Base-by-base conservation (phyloP, 2,329 filamentous ascomycete species). In the Ophiosphaerella herpotricha region DNA sequence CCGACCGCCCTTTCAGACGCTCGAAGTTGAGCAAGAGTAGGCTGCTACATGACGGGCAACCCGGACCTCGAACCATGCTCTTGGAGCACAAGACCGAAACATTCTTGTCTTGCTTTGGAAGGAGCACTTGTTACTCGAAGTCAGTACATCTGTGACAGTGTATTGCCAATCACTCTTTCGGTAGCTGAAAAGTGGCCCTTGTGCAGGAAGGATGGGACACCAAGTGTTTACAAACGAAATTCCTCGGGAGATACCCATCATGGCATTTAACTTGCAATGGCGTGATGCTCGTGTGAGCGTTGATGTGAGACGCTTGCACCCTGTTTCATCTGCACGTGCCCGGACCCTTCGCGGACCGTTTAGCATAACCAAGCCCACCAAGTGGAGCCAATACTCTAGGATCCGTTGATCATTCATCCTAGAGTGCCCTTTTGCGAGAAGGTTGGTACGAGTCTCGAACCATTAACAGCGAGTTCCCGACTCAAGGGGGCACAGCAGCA, bases 391-490 rank as follows among this genome's bases (percentile, higher is more conserved):
- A 12, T 13, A 34, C 9, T 16, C 36, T 12, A 24, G 24, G 37
- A 34, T 24, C 24, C 14, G 36, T 24, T 14, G 18, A 50, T 48
- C 14, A 35, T 50, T 46, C 48, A 35, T 39, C 37, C 39, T 26
- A 31, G 36, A 18, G 33, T 24, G 21, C 38, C 21, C 18, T 21
- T 45, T 21, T 24, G 39, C 23, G 37, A 46, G 31, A 33, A 50
- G 43, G 16, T 40, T 54, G 50, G 55, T 54, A 58, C 60, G 53
- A 62, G 46, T 40, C 47, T 68, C 63, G 61, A 58, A 63, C 43
- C 52, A 67, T 61, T 8, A 45, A 24, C 34, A 18, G 35, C 11
- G 43, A 32, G 21, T 49, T 50, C 58, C 57, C 61, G 58, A 61
- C 55, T 23, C 37, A 24, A 24, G 46, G 52, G 37, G 63, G 56